These are phyloP conservation scores for Trypanosoma cruzi DNA, from an alignment of 208 protist genomes.

Conservation along the genomic window DNA sequence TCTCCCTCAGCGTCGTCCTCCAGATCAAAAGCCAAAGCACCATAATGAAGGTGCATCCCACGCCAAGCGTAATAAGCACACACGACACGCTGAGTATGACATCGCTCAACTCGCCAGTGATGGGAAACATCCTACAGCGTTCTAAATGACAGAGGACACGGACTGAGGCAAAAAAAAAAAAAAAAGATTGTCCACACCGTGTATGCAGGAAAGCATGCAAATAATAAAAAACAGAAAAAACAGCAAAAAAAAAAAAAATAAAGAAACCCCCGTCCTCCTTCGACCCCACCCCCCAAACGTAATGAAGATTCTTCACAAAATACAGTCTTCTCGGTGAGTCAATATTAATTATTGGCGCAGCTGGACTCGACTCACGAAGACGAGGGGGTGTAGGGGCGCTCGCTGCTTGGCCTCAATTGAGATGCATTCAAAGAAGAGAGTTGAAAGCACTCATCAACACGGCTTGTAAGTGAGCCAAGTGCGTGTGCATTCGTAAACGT, in stretches of 20 bases:
- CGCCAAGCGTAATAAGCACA: slow-evolving; percentile 8
- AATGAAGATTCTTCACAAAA: background rate
- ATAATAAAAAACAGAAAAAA: background rate
- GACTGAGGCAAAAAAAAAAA: background rate
- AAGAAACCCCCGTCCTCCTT: background rate
- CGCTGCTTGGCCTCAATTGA: background rate
- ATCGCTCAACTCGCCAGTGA: slow-evolving; percentile 1
- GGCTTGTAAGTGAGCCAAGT: background rate
- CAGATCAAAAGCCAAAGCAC: slow-evolving; percentile 24
- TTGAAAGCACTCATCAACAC: slow-evolving; percentile 8
- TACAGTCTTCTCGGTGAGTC: background rate
- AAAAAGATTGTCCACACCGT: too few species aligned
- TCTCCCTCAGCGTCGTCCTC: slow-evolving; percentile 18
- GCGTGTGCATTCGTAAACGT: background rate
- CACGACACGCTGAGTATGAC: slow-evolving; percentile 6
- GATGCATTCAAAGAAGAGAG: background rate
- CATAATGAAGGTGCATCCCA: slow-evolving; percentile 16
- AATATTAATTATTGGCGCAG: background rate
- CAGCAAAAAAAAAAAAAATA: slow-evolving; percentile 1
- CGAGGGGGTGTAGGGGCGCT: background rate
- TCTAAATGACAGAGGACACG: background rate
- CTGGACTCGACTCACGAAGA: background rate
- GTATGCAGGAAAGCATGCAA: too few species aligned
- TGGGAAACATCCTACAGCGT: background rate
- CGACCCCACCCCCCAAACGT: background rate